Percentiles rank a stretch among this genome's conserved stretches.
Conservation (phyloP, 257 asterid species). For the Ligustrum vulgare region DNA sequence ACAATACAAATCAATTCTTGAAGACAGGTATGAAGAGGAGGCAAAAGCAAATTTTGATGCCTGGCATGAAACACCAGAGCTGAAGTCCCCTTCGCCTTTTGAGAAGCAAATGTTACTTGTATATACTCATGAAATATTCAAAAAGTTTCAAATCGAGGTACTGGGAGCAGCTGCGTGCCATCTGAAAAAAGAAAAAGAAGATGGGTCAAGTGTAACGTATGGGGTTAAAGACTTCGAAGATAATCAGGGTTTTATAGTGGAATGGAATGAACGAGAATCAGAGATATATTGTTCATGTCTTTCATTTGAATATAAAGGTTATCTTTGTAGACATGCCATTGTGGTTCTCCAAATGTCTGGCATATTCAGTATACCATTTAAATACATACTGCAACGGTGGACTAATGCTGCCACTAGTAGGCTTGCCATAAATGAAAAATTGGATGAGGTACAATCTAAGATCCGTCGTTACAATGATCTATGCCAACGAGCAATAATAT, state of each 20-base stretch:
- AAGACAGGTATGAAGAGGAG: constrained; percentile 84
- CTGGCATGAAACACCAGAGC: constrained; percentile 92
- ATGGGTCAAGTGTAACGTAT: constrained; percentile 45
- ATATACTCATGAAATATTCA: constrained; percentile 80
- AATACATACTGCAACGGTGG: constrained; percentile 84
- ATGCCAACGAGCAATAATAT: constrained; percentile 79
- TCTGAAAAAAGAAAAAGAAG: constrained; percentile 72
- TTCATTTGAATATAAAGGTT: constrained; percentile 76
- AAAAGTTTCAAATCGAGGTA: constrained; percentile 80
- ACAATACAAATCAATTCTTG: constrained; percentile 55
- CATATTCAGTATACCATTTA: constrained; percentile 70
- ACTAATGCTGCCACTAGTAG: constrained; percentile 83
- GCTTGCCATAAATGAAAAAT: constrained; percentile 55
- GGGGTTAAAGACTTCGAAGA: constrained; percentile 71
- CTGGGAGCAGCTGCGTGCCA: constrained; percentile 96
- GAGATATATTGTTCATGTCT: constrained; percentile 69
- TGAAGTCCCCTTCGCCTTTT: constrained; percentile 89
- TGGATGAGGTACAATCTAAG: constrained; percentile 81
- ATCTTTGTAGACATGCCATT: constrained; percentile 83
- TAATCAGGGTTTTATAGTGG: constrained; percentile 65
- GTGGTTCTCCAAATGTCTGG: constrained; percentile 99
- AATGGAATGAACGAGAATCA: constrained; percentile 60
- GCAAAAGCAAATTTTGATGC: constrained; percentile 90
- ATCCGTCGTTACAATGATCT: constrained; percentile 84
- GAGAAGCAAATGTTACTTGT: constrained; percentile 80